These are phyloP conservation scores for Draba incana DNA, from an alignment of 345 rosid genomes.

Conservation along the genomic window DNA sequence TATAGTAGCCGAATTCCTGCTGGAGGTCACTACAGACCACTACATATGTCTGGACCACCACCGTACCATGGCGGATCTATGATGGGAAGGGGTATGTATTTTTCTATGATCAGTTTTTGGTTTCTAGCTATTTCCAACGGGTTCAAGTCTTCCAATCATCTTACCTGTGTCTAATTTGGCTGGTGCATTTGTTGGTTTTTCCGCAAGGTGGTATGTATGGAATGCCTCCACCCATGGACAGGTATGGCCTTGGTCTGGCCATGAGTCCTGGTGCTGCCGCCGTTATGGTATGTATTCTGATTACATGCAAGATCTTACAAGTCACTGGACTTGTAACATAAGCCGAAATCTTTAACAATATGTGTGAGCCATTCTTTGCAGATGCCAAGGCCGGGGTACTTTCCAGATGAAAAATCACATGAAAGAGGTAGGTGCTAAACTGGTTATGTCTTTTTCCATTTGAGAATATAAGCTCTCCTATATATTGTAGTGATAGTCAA, in stretches of 20 bases:
- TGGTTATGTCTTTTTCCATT: background rate
- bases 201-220: conserved; percentile 79
- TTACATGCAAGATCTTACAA: conserved; percentile 21
- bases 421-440: conserved; percentile 52
- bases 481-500: conserved; percentile 9
- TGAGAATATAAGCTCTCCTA: background rate
- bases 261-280: conserved; percentile 77
- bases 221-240: conserved; percentile 88
- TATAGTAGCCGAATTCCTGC: conserved; percentile 73
- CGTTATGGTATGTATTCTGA: conserved; percentile 65
- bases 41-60: conserved; percentile 81
- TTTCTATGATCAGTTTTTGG: background rate
- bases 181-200: conserved; percentile 25
- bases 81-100: conserved; percentile 70
- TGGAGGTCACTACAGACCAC: conserved; percentile 83
- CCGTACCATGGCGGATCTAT: conserved; percentile 88
- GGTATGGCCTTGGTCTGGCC: conserved; percentile 84
- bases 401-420: conserved; percentile 74
- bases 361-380: conserved; percentile 39
- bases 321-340: conserved; percentile 15
- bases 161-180: conserved; percentile 19
- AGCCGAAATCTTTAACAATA: conserved; percentile 21
- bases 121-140: conserved; percentile 10
- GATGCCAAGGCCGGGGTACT: conserved; percentile 90
- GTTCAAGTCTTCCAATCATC: conserved; percentile 12